Base-by-base conservation (phyloP, 164 flowering plant genomes). In the Akebia trifoliata region DNA sequence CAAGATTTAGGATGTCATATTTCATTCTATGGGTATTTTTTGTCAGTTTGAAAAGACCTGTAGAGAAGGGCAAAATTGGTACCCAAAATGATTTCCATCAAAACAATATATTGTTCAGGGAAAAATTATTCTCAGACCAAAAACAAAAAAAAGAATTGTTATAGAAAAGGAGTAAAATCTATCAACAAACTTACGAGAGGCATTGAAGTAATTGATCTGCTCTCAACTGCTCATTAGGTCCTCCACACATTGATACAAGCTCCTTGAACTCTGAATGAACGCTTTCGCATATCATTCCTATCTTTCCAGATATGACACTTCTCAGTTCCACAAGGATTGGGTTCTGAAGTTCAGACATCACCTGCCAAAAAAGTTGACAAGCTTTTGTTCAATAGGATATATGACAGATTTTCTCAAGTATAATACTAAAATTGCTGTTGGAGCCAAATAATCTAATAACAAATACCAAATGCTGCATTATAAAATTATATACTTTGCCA, bases 241-340 rank as follows among this genome's bases (percentile, higher is more conserved):
- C 97, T 21, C 95, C 97, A 70, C 82, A 86, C 89, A 86, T 80
- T 34, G 72, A 70, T 4, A 93, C 77, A 34, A 93, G 72, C 62
- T 83, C 84, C 77, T 79, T 75, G 76, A 90, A 93, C 73, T 90
- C 99, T 11, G 65, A 67, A 56, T 46, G 56, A 57, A 81, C 97
- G 63, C 72, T 78, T 67, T 78, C 72, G 69, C 96, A 93, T 45
- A 83, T 67, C 51, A 93, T 79, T 48, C 89, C 83, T 66, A 69
- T 71, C 66, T 75, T 90, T 50, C 80, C 78, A 62, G 63, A 64
- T 47, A 84, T n/a, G 4, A 67, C 30, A 30, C 54, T 47, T 44
- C 56, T 34, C 60, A 90, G 51, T 54, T 81, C 89, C 17, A 10
- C 62, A 62, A 74, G 76, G 26, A 93, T 78, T 57, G 98, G 86